Evolutionary conservation across 352 stramenopile species (phyloP), one percentile per base, ranked within the genome.

Genomic region (Globisporangium orthogonon): DNA sequence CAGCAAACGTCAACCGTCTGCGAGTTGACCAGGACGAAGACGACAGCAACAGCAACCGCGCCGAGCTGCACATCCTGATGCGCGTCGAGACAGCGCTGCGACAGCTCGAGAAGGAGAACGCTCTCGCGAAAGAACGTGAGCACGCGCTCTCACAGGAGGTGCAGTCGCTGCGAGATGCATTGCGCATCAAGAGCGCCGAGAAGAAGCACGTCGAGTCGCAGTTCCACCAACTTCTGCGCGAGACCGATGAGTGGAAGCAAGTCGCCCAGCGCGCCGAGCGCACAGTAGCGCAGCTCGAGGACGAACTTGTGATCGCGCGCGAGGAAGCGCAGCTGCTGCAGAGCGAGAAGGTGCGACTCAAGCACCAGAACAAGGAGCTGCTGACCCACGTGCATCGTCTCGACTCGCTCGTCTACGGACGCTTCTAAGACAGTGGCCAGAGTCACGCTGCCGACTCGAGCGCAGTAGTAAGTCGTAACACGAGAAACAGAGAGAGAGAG

Each of bases 331-430:
- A 86, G 35, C 64, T 91, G n/a, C 60, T 89, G 35, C 69, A 64
- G 10, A 71, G 70, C 46, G 80, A 91, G 54, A 71, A 69, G 30
- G 48, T 73, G 43, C 70, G 83, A 0, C 71, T 93, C 31, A 75
- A 86, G 62, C 73, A 75, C 13, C 79, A 89, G 49, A 92, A 92
- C 69, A 74, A 72, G 51, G 79, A 92, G 61, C 62, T 93, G 4
- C 56, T 82, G 4, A 73, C 77, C 4, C 80, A 91, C 18, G 80
- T 93, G 9, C 78, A 87, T 62, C 78, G 83, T 4, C 73, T 89
- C 40, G 80, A 91, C 54, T 83, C 78, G 15, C 70, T 91, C 29
- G 78, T 91, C 44, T 89, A 91, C 56, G 79, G 79, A 1, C 78
- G 79, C 2, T 90, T 92, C 66, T 89, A 71, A 73, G 17, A 13